Conservation (phyloP, 306 rosid genomes). For the Pyrus communis region DNA sequence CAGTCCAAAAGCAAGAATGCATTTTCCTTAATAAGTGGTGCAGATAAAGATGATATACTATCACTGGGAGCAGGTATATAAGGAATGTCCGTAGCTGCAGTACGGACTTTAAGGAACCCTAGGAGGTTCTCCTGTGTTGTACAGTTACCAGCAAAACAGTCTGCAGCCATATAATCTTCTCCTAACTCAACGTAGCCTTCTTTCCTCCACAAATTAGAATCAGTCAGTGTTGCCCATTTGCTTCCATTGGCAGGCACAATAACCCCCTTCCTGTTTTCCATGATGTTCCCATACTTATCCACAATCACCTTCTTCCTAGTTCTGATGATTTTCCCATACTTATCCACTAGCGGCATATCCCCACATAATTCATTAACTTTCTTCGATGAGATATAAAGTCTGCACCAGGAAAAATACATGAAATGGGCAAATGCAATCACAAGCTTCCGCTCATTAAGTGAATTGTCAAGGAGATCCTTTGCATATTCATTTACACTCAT, state of each 20-base stretch:
- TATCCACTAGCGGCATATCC: conserved; percentile 57
- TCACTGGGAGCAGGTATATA: conserved; percentile 48
- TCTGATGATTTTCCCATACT: conserved; percentile 27
- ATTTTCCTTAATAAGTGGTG: conserved; percentile 47
- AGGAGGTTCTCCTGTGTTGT: conserved; percentile 13
- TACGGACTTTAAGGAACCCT: conserved; percentile 31
- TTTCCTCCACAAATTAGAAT: conserved; percentile 52
- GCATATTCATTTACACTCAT: conserved; percentile 29
- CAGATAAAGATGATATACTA: conserved; percentile 32
- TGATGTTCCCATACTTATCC: conserved; percentile 18
- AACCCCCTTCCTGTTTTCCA: conserved; percentile 13
- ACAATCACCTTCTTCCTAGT: conserved; percentile 33
- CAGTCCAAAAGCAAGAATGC: conserved; percentile 57
- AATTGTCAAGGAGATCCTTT: not conserved
- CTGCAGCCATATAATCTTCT: conserved; percentile 31
- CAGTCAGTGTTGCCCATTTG: conserved; percentile 56
- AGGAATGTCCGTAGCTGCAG: conserved; percentile 56
- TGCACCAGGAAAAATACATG: conserved; percentile 36
- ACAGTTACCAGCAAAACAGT: conserved; percentile 26
- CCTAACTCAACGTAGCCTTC: conserved; percentile 48
- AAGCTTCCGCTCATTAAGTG: conserved; percentile 10
- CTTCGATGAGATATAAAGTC: not conserved
- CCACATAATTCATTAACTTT: conserved; percentile 19
- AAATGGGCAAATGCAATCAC: conserved; percentile 45
- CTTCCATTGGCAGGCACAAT: conserved; percentile 63